Evolutionary conservation across 108 stramenopile species (phyloP), one percentile per base, ranked within the genome.

Genomic region (Fragilaria radians): DNA sequence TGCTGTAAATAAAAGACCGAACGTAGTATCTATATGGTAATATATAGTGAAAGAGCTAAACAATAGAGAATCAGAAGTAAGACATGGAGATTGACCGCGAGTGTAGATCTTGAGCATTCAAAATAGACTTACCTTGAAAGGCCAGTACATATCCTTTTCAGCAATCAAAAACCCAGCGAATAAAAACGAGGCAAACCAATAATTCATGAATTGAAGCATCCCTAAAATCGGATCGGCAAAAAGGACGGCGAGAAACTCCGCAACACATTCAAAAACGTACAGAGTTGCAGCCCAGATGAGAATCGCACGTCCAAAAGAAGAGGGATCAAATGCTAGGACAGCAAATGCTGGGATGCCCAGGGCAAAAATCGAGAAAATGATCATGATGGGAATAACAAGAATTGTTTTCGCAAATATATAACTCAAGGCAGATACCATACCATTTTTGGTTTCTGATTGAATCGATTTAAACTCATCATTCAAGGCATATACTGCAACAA

Each of bases 111-210:
- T n/a, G n/a, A n/a, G n/a, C n/a, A n/a, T n/a, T n/a, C n/a, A n/a
- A n/a, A n/a, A n/a, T n/a, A n/a, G n/a, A 11, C 36, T 42, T 42
- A 42, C 36, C 36, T 52, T 52, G 30, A 61, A 61, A 9, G 67
- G 67, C 60, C 61, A 61, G 52, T 54, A 68, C 61, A 68, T 25
- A 32, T 68, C 67, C 5, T 54, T 32, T 31, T 30, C 18, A 9
- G 74, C 54, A 17, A 76, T 62, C 17, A 71, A 34, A 61, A 71
- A 66, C 7, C 70, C 70, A 26, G 51, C 59, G 59, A 63, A 74
- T 28, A 74, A 46, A 48, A 74, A 74, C 14, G 32, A 34, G 23
- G 49, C 54, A 61, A 74, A 68, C 74, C 74, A 76, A 57, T 54
- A 61, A 34, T 52, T 54, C 60, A 71, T 58, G 30, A 54, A 71